Percentiles rank a stretch among this genome's conserved stretches.
Evolutionary conservation across 805 yeast species (phyloP).

Genomic region (Pichia kluyveri): DNA sequence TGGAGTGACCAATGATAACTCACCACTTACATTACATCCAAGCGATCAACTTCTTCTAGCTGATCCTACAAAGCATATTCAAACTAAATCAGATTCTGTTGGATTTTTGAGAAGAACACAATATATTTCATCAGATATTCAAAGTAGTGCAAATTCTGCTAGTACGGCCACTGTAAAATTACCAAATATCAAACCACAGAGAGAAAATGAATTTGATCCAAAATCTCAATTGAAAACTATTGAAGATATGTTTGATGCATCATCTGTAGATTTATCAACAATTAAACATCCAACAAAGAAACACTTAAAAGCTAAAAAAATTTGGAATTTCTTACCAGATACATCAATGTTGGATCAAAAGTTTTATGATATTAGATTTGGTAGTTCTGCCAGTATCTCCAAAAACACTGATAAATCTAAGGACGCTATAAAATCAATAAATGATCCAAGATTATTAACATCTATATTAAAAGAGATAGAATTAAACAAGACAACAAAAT

Average conservation of each 20-base stretch:
- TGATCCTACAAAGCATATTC: constrained; percentile 58
- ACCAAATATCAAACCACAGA: constrained; percentile 12
- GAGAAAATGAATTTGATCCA: constrained; percentile 40
- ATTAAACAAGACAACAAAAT: constrained; percentile 53
- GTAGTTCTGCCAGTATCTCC: constrained; percentile 43
- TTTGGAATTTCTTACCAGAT: constrained; percentile 85
- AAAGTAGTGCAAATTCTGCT: constrained; percentile 3
- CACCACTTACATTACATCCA: constrained; percentile 50
- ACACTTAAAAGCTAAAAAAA: constrained; percentile 59
- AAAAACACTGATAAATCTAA: constrained; percentile 27
- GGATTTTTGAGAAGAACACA: constrained; percentile 89
- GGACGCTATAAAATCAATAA: constrained; percentile 24
- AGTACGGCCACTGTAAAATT: constrained; percentile 10
- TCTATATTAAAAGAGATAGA: constrained; percentile 70
- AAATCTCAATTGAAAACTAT: constrained; percentile 58
- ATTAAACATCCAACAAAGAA: constrained; percentile 70
- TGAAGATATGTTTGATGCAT: constrained; percentile 66
- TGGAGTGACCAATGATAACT: constrained; percentile 12
- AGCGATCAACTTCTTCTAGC: constrained; percentile 66
- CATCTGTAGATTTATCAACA: constrained; percentile 31
- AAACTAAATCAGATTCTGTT: constrained; percentile 26
- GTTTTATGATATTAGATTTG: constrained; percentile 54
- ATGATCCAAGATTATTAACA: constrained; percentile 34
- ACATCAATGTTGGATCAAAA: constrained; percentile 81
- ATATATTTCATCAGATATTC: constrained; percentile 59